phyloP scores from a whole-genome alignment of 441 rosid species.

The Erysimum pusillum region DNA sequence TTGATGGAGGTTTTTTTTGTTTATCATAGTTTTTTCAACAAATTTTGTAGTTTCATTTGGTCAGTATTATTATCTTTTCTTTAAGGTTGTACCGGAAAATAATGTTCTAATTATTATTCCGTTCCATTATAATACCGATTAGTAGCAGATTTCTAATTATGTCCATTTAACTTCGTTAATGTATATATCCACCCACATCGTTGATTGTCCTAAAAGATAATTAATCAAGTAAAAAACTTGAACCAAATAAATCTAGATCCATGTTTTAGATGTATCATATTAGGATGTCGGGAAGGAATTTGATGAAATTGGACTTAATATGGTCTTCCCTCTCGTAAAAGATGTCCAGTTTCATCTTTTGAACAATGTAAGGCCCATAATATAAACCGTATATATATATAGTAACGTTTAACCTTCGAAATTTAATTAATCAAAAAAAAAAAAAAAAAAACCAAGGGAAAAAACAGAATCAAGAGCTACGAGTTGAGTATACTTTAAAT shows the following conservation, averaged over 20 bases:
- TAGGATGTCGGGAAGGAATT: background rate
- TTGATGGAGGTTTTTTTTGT: conserved; percentile 2
- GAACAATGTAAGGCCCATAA: no score
- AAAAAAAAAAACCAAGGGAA: no score
- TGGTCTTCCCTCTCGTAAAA: no score
- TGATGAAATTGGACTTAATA: background rate
- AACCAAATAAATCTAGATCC: background rate
- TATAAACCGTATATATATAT: no score
- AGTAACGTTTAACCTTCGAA: no score
- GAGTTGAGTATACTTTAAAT: no score
- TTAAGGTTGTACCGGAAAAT: conserved; percentile 5
- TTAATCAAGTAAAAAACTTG: no score
- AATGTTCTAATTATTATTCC: background rate
- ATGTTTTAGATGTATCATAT: background rate
- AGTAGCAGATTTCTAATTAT: background rate
- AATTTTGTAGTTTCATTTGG: conserved; percentile 43
- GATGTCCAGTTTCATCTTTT: no score
- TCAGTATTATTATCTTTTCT: background rate
- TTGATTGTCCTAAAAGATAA: background rate
- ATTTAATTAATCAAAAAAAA: no score
- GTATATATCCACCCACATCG: background rate
- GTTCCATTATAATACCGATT: background rate
- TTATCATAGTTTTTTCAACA: conserved; percentile 19
- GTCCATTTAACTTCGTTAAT: background rate
- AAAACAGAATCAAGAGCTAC: no score